A percentile compares a stretch with the other conserved stretches of the same genome.
These are phyloP conservation scores for Poa pratensis DNA, from an alignment of 176 grass and related monocot genomes.

Conservation along the genomic window DNA sequence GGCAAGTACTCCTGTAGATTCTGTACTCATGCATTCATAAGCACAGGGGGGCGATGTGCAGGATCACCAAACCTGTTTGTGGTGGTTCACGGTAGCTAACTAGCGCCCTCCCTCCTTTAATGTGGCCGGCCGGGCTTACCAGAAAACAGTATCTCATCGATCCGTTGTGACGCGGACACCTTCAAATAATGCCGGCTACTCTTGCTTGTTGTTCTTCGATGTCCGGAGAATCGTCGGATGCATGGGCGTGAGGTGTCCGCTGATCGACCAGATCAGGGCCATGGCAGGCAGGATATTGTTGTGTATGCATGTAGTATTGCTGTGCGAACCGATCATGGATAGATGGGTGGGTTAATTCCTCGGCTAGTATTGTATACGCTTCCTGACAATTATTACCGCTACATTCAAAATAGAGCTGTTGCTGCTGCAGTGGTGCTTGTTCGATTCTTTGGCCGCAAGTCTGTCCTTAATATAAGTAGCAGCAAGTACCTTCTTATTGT, in stretches of 20 bases:
- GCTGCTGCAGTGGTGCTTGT: background rate
- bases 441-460: background rate
- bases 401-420: background rate
- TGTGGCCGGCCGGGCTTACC: too few relatives aligned
- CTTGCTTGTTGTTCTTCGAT: background rate
- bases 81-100: background rate
- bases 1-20: too few relatives aligned
- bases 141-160: too few relatives aligned
- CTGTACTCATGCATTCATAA: background rate
- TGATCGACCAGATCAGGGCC: background rate
- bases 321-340: background rate
- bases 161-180: background rate
- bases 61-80: background rate
- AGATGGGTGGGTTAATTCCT: background rate
- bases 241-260: background rate
- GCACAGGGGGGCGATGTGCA: background rate
- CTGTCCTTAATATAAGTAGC: too few relatives aligned
- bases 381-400: background rate
- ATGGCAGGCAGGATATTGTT: background rate
- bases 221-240: background rate
- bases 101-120: too few relatives aligned
- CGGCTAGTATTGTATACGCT: background rate
- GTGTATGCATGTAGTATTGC: background rate
- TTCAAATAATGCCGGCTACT: background rate
- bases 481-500: too few relatives aligned